phyloP scores from a whole-genome alignment of 495 filamentous ascomycete species.

The Aspergillus diversus region DNA sequence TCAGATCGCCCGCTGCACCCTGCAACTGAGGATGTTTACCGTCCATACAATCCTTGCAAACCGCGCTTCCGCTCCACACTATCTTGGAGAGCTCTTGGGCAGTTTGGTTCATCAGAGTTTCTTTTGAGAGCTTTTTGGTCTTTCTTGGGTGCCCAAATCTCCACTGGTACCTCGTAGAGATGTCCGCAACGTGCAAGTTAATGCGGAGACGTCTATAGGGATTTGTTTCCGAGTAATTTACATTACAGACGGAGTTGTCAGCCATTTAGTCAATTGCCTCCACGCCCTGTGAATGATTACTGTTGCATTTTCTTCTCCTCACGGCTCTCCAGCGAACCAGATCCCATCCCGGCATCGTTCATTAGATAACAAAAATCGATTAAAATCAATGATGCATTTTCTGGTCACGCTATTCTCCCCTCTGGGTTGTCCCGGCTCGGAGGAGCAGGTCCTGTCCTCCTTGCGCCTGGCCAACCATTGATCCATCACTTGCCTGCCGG shows the following conservation, averaged over 20 bases:
- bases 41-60: not conserved
- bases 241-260: not conserved
- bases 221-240: too few relatives aligned
- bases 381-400: not conserved
- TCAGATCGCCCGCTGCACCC: not conserved
- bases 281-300: constrained; percentile 29
- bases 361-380: constrained; percentile 43
- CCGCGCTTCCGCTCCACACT: not conserved
- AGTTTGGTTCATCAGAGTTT: not conserved
- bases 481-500: constrained; percentile 13
- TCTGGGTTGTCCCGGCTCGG: not conserved
- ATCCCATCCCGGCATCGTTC: constrained; percentile 21
- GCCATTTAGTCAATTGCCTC: constrained; percentile 6
- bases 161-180: not conserved
- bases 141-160: too few relatives aligned
- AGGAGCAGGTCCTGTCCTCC: not conserved
- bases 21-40: not conserved
- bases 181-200: not conserved
- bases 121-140: not conserved
- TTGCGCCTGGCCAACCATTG: constrained; percentile 1
- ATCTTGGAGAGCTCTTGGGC: not conserved
- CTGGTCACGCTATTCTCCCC: not conserved
- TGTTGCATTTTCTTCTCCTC: constrained; percentile 13
- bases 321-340: constrained; percentile 10
- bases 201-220: not conserved